Conservation (phyloP, 164 flowering plant genomes). For the Annona cherimola region DNA sequence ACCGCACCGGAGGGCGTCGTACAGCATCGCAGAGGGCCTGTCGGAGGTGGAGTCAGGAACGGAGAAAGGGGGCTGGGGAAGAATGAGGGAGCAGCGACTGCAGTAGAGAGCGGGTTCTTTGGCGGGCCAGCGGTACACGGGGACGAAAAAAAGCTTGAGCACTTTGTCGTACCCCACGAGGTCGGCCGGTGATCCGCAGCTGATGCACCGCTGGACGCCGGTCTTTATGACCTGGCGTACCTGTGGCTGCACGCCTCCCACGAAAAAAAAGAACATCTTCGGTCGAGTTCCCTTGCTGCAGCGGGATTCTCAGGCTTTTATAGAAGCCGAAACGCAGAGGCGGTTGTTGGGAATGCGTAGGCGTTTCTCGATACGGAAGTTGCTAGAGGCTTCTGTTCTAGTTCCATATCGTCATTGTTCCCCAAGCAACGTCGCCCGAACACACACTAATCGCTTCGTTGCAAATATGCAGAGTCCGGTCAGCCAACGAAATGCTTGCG, state of each 20-base stretch:
- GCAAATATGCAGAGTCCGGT: no score
- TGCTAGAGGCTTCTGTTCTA: no score
- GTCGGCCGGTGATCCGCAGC: conserved; percentile 69
- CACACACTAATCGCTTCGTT: no score
- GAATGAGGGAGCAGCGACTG: conserved; percentile 44
- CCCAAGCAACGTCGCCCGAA: no score
- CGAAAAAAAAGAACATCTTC: conserved; percentile 81
- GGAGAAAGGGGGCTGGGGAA: conserved; percentile 41
- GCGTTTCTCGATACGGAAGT: not conserved
- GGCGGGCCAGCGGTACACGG: conserved; percentile 81
- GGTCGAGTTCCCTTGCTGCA: not conserved
- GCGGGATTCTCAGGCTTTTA: not conserved
- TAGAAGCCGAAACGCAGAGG: not conserved
- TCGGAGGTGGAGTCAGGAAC: not conserved
- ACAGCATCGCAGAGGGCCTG: conserved; percentile 4
- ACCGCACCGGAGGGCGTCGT: conserved; percentile 39
- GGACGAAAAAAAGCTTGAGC: conserved; percentile 72
- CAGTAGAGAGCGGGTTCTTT: conserved; percentile 63
- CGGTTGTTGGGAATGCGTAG: not conserved
- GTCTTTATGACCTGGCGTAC: conserved; percentile 60
- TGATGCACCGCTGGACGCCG: conserved; percentile 63
- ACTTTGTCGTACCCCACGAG: conserved; percentile 85
- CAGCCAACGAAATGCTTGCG: no score
- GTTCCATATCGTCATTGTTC: no score
- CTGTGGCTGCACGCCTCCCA: conserved; percentile 76